These are phyloP conservation scores for Talaromyces sp. DNA, from an alignment of 2,329 filamentous ascomycete species.

Conservation along the genomic window DNA sequence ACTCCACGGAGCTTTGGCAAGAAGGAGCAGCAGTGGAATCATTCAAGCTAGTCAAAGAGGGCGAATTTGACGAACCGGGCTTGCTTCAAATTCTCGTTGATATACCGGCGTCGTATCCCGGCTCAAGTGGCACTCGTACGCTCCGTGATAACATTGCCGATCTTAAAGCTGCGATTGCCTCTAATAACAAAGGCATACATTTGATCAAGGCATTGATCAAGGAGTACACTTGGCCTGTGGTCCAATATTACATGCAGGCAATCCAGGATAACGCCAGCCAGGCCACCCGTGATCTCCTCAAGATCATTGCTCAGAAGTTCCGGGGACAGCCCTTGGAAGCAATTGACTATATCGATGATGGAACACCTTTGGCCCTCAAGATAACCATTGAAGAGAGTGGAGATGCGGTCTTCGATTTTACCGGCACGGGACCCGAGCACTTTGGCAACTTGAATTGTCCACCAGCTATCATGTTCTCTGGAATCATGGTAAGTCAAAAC, in stretches of 20 bases:
- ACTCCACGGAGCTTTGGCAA: conserved; percentile 46
- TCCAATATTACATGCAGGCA: conserved; percentile 77
- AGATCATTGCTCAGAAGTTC: conserved; percentile 64
- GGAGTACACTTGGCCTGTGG: conserved; percentile 65
- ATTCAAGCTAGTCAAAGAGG: conserved; percentile 66
- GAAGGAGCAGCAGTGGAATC: conserved; percentile 48
- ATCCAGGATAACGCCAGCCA: conserved; percentile 78
- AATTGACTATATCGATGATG: conserved; percentile 82
- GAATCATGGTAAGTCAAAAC: conserved; percentile 57
- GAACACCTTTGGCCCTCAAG: conserved; percentile 69
- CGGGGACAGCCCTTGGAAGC: conserved; percentile 66
- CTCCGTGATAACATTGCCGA: conserved; percentile 81
- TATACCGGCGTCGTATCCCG: conserved; percentile 69
- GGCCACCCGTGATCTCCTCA: conserved; percentile 69
- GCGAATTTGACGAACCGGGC: conserved; percentile 72
- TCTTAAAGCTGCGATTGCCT: conserved; percentile 79
- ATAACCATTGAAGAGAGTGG: conserved; percentile 73
- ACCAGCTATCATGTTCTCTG: conserved; percentile 74
- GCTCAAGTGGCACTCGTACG: conserved; percentile 74
- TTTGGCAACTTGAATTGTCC: conserved; percentile 79
- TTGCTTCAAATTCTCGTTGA: conserved; percentile 68
- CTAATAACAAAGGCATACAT: conserved; percentile 80
- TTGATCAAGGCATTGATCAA: conserved; percentile 70
- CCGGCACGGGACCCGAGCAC: conserved; percentile 72
- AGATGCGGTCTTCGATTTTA: conserved; percentile 74